Conservation (phyloP, 768 basidiomycete genomes). For the Harrya chromipes region DNA sequence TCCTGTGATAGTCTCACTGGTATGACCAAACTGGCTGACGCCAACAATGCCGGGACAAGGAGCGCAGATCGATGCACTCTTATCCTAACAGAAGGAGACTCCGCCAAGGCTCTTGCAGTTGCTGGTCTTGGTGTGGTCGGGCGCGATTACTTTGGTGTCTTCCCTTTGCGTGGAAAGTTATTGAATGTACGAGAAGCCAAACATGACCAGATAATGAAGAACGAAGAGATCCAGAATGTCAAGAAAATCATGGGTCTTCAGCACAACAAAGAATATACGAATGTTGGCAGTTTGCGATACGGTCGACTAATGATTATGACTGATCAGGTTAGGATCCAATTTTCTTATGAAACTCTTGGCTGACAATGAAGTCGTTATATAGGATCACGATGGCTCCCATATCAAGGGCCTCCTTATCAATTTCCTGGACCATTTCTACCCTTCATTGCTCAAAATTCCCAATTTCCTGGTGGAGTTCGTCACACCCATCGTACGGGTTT, state of each 20-base stretch:
- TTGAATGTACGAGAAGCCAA: slow-evolving; percentile 96
- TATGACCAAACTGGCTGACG: slow-evolving; percentile 90
- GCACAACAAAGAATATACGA: slow-evolving; percentile 86
- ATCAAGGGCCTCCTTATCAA: slow-evolving; percentile 99
- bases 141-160: slow-evolving; percentile 95
- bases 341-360: not conserved
- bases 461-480: slow-evolving; percentile 97
- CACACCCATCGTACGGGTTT: slow-evolving; percentile 94
- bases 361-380: slow-evolving; percentile 1
- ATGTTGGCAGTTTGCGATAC: slow-evolving; percentile 71
- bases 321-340: slow-evolving; percentile 71
- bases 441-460: slow-evolving; percentile 85
- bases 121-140: slow-evolving; percentile 94
- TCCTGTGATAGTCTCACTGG: slow-evolving; percentile 66
- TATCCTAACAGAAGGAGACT: slow-evolving; percentile 98
- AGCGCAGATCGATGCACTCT: slow-evolving; percentile 83
- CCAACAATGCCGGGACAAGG: slow-evolving; percentile 93
- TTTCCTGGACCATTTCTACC: slow-evolving; percentile 95
- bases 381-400: slow-evolving; percentile 99
- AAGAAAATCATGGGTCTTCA: slow-evolving; percentile 98
- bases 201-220: slow-evolving; percentile 97
- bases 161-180: slow-evolving; percentile 94
- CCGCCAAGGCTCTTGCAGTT: slow-evolving; percentile 94
- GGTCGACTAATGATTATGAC: slow-evolving; percentile 99
- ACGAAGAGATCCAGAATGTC: slow-evolving; percentile 94